Percentiles rank a stretch among this genome's conserved stretches.
These are phyloP conservation scores for Phtheirospermum japonicum DNA, from an alignment of 257 asterid genomes.

Conservation along the genomic window DNA sequence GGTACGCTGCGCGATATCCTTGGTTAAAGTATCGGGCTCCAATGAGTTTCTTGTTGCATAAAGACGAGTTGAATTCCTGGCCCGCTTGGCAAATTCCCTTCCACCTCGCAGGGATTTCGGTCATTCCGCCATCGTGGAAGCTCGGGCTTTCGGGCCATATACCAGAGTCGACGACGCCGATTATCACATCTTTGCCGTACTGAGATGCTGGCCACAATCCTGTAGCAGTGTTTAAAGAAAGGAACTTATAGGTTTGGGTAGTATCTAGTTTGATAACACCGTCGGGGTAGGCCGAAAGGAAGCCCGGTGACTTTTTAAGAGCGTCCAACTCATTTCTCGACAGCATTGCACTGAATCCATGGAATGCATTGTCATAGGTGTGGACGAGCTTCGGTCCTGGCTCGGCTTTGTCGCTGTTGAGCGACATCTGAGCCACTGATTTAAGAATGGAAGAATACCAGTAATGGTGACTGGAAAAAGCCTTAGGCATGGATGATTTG, in stretches of 20 bases:
- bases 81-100: slow-evolving; percentile 38
- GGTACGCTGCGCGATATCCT: slow-evolving; percentile 20
- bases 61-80: slow-evolving; percentile 31
- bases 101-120: slow-evolving; percentile 32
- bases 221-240: slow-evolving; percentile 25
- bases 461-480: slow-evolving; percentile 25
- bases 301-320: slow-evolving; percentile 26
- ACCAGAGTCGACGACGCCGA: slow-evolving; percentile 33
- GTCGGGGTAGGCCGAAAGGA: slow-evolving; percentile 29
- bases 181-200: slow-evolving; percentile 37
- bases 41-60: slow-evolving; percentile 36
- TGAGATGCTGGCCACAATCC: slow-evolving; percentile 40
- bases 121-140: slow-evolving; percentile 32
- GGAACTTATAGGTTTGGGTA: slow-evolving; percentile 28
- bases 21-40: slow-evolving; percentile 36
- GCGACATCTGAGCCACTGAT: too few relatives aligned
- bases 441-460: slow-evolving; percentile 32
- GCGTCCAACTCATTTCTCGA: slow-evolving; percentile 17
- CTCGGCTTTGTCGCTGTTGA: too few relatives aligned
- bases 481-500: slow-evolving; percentile 34
- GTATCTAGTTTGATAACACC: slow-evolving; percentile 23
- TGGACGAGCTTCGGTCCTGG: slow-evolving; percentile 21
- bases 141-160: slow-evolving; percentile 44
- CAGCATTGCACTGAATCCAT: slow-evolving; percentile 32
- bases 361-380: slow-evolving; percentile 34